Evolutionary conservation across 306 rosid genomes (phyloP), one percentile per base, ranked within the genome.

Genomic region (Macrotyloma uniflorum): DNA sequence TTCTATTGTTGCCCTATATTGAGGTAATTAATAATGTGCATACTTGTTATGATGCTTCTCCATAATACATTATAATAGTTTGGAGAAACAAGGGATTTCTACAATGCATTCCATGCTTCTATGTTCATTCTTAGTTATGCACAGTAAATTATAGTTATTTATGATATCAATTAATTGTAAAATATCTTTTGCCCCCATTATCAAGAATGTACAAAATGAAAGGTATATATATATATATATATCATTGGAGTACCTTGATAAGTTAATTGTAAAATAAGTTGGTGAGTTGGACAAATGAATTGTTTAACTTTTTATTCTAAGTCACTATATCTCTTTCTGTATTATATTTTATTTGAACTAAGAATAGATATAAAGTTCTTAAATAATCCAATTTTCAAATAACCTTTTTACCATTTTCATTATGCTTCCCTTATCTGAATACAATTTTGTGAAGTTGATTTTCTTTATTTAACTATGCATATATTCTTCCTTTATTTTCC

Each of bases 151-250:
- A 62, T 70, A 5, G 22, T 70, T 72, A 57, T 54, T 30, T 69
- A 40, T 76, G 14, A 40, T 72, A 65, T 33, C 15, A 28, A 24
- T 71, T 43, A 76, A 30, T 73, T 65, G 32, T 73, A 33, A 70
- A 79, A 47, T 72, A 40, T 84, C 59, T 72, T 73, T 50, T 77
- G 28, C 70, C 47, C n/a, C 47, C 58, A 32, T 84, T 83, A 75
- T 80, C 77, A 93, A 97, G 98, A 93, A 80, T 91, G 98, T 83
- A 74, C 86, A 23, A 91, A 87, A 83, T 82, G 33, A 68, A 83
- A 89, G 12, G 76, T 94, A 73, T 83, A 76, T 68, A 89, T n/a
- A n/a, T n/a, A n/a, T n/a, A n/a, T n/a, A n/a, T n/a, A n/a, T n/a
- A n/a, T n/a, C 93, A 58, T 43, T 94, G 80, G 90, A 73, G 67